A percentile compares a stretch with the other conserved stretches of the same genome.
phyloP scores from a whole-genome alignment of 768 basidiomycete genomes.

The Asterophora parasitica region DNA sequence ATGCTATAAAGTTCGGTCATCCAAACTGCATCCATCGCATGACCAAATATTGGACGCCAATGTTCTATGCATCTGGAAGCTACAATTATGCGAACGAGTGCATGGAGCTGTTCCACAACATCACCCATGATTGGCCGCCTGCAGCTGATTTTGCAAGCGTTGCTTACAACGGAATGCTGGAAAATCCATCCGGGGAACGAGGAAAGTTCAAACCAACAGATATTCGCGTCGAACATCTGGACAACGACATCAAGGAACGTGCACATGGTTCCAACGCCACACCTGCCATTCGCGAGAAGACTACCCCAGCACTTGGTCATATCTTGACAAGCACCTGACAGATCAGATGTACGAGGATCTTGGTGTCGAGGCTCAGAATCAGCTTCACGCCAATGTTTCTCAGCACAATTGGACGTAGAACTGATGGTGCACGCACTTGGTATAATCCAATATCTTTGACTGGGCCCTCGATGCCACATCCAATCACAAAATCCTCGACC shows the following conservation, averaged over 20 bases:
- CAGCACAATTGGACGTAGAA: slow-evolving; percentile 19
- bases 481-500: not conserved
- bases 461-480: not conserved
- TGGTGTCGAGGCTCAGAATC: slow-evolving; percentile 14
- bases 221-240: slow-evolving; percentile 22
- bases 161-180: slow-evolving; percentile 18
- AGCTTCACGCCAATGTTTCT: slow-evolving; percentile 16
- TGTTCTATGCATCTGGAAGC: slow-evolving; percentile 7
- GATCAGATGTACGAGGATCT: slow-evolving; percentile 16
- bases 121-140: slow-evolving; percentile 19
- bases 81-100: slow-evolving; percentile 22
- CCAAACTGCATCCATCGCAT: not conserved
- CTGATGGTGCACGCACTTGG: slow-evolving; percentile 13
- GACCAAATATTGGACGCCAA: not conserved
- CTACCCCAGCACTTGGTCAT: slow-evolving; percentile 20
- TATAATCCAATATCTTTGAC: not conserved
- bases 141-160: slow-evolving; percentile 14
- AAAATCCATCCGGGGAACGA: slow-evolving; percentile 16
- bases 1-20: not conserved
- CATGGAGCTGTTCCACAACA: slow-evolving; percentile 22
- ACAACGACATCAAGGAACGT: slow-evolving; percentile 17
- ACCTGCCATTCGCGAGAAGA: slow-evolving; percentile 18
- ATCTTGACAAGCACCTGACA: slow-evolving; percentile 13
- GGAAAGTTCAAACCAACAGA: slow-evolving; percentile 19
- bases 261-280: slow-evolving; percentile 19